Evolutionary conservation across 1,139 yeast species (phyloP).

Genomic region (Blastobotrys illinoisensis): DNA sequence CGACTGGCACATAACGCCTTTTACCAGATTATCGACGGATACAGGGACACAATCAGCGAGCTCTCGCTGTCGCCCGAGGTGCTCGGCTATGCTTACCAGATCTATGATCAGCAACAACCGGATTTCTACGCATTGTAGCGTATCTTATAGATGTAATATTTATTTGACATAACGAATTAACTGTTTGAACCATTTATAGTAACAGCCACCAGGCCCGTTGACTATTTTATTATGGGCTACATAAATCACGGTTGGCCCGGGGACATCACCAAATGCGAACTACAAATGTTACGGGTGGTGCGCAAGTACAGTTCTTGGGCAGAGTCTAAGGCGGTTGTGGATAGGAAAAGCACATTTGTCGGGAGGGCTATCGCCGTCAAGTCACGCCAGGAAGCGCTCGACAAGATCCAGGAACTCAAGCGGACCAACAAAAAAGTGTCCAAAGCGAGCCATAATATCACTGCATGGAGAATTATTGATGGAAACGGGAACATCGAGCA

Average conservation of each 20-base stretch:
- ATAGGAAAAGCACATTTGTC: not conserved
- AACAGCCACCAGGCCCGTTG: too few species aligned
- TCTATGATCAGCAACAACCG: not conserved
- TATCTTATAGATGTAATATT: not conserved
- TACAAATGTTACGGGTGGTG: not conserved
- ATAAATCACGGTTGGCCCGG: not conserved
- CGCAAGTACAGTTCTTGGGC: not conserved
- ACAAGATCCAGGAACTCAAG: not conserved
- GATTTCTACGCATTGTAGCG: not conserved
- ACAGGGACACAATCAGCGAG: constrained; percentile 10
- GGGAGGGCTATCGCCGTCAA: not conserved
- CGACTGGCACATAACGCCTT: constrained; percentile 25
- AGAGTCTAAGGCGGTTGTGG: not conserved
- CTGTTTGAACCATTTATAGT: not conserved
- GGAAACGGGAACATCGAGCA: constrained; percentile 42
- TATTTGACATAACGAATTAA: not conserved
- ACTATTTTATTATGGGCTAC: too few species aligned
- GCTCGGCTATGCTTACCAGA: not conserved
- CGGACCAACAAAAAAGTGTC: constrained; percentile 46
- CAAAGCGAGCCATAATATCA: constrained; percentile 68
- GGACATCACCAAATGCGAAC: not conserved
- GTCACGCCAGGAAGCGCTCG: not conserved
- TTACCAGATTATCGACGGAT: constrained; percentile 23
- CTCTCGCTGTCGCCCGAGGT: constrained; percentile 5
- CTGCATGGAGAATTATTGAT: constrained; percentile 68